A percentile compares a stretch with the other conserved stretches of the same genome.
Conservation (phyloP, 2,329 filamentous ascomycete species). For the Davidsoniella neocaledoniae region DNA sequence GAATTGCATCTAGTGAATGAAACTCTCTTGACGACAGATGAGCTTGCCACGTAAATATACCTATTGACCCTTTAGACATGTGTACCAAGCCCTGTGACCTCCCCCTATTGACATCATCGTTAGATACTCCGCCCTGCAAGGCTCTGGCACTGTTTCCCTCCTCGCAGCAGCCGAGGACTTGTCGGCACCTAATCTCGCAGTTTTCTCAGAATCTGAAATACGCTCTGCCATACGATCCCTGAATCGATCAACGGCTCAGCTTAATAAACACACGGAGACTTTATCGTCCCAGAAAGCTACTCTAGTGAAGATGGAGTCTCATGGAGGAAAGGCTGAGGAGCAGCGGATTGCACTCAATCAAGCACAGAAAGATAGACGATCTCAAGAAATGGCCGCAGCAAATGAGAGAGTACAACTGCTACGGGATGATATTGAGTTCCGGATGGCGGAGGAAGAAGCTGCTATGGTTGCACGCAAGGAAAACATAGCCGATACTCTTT, state of each 20-base stretch:
- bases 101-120: not conserved
- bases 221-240: slow-evolving; percentile 15
- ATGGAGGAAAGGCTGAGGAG: no score
- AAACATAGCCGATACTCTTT: no score
- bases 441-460: no score
- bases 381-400: no score
- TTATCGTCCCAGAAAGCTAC: no score
- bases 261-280: no score
- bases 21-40: slow-evolving; percentile 36
- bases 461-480: no score
- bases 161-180: slow-evolving; percentile 29
- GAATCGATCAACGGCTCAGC: not conserved
- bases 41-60: slow-evolving; percentile 33
- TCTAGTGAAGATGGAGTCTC: no score
- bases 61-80: not conserved
- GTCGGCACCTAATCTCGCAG: slow-evolving; percentile 27
- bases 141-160: slow-evolving; percentile 29
- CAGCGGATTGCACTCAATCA: no score
- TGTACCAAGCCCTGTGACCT: not conserved
- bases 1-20: slow-evolving; percentile 18
- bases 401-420: no score
- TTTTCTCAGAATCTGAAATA: slow-evolving; percentile 41
- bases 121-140: slow-evolving; percentile 34
- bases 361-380: no score
- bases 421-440: no score